Evolutionary conservation across 2,329 filamentous ascomycete genomes (phyloP).

Genomic region (Botrytis pseudocinerea): DNA sequence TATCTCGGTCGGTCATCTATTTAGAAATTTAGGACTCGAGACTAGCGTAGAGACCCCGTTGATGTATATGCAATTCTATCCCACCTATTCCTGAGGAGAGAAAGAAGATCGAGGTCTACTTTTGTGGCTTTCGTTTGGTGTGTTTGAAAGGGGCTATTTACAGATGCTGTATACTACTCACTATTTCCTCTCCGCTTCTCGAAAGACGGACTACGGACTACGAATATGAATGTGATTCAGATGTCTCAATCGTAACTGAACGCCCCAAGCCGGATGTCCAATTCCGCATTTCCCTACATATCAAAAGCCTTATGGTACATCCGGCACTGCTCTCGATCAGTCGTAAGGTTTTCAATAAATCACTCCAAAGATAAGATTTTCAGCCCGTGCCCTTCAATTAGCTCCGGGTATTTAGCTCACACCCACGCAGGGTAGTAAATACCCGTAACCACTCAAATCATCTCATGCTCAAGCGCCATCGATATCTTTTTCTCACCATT

Average conservation of each 20-base stretch:
- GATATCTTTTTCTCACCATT: background rate
- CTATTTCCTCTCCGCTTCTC: background rate
- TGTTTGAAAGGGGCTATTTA: too few relatives aligned
- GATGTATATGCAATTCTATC: background rate
- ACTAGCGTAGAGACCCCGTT: background rate
- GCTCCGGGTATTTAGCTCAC: background rate
- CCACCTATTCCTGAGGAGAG: background rate
- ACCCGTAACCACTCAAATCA: conserved; percentile 5
- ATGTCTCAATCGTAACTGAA: background rate
- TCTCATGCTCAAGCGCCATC: background rate
- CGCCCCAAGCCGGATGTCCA: background rate
- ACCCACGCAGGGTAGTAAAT: background rate
- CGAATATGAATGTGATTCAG: background rate
- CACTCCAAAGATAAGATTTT: background rate
- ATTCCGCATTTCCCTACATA: background rate
- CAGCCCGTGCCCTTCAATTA: background rate
- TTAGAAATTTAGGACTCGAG: background rate
- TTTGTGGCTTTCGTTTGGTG: background rate
- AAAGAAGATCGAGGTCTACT: background rate
- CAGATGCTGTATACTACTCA: background rate
- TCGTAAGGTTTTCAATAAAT: background rate
- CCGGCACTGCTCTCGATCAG: background rate
- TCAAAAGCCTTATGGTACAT: background rate
- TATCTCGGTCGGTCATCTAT: background rate
- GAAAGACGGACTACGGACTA: background rate